phyloP scores from a whole-genome alignment of 176 grass and related monocot genomes.

The Luzula sylvatica region DNA sequence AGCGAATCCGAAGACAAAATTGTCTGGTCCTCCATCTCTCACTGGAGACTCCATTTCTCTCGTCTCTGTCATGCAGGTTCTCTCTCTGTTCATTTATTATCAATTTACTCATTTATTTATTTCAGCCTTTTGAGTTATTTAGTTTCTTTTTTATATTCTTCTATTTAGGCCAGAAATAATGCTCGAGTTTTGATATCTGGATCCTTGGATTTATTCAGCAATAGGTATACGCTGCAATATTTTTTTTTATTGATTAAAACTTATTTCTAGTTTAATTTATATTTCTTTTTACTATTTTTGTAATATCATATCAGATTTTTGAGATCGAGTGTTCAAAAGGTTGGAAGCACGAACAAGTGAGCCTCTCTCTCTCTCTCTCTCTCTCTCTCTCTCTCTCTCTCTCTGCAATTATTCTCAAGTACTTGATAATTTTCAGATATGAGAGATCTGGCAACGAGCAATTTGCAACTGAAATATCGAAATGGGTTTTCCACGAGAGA shows the following conservation, averaged over 20 bases:
- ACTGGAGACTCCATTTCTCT: constrained; percentile 76
- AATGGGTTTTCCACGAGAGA: constrained; percentile 99
- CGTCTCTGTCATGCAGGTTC: constrained; percentile 97
- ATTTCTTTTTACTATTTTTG: neutral
- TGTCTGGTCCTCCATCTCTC: constrained; percentile 60
- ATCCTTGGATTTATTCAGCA: constrained; percentile 88
- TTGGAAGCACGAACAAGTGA: constrained; percentile 58
- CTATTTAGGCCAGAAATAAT: constrained; percentile 84
- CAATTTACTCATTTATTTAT: constrained; percentile 6
- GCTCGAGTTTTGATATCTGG: constrained; percentile 76
- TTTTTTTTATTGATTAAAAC: neutral
- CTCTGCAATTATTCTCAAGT: no score
- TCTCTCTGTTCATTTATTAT: no score
- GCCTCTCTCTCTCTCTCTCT: no score
- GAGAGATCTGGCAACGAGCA: constrained; percentile 83
- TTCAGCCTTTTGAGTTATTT: neutral
- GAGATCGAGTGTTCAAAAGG: constrained; percentile 72
- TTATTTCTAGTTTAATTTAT: constrained; percentile 12
- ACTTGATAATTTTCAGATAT: constrained; percentile 39
- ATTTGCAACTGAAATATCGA: constrained; percentile 86
- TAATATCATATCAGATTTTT: constrained; percentile 41
- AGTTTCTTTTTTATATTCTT: neutral
- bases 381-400: no score
- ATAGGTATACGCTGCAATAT: constrained; percentile 31
- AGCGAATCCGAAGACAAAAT: constrained; percentile 64